A percentile compares a stretch with the other conserved stretches of the same genome.
Conservation (phyloP, 1,284 basidiomycete genomes). For the Irpex rosettiformis region DNA sequence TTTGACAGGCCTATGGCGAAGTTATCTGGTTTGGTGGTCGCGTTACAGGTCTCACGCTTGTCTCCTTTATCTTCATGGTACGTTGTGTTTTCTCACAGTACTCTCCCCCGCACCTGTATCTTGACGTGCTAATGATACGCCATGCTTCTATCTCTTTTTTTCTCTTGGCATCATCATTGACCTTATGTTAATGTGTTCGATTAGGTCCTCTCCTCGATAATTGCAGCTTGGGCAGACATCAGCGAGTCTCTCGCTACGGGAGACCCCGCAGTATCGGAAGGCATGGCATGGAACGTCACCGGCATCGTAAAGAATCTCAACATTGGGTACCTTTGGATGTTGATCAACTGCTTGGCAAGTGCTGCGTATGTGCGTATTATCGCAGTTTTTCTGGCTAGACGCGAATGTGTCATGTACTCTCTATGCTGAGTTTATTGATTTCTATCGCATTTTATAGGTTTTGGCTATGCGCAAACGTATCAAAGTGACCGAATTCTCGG, state of each 20-base stretch:
- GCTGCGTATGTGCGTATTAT: conserved; percentile 80
- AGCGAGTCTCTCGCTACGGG: conserved; percentile 45
- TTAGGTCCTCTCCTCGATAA: conserved; percentile 88
- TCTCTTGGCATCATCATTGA: no score
- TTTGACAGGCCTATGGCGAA: conserved; percentile 86
- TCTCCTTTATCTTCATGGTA: conserved; percentile 94
- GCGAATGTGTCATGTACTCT: not conserved
- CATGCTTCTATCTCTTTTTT: no score
- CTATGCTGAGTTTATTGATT: not conserved
- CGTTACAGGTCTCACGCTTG: conserved; percentile 85
- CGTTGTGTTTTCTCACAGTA: conserved; percentile 15
- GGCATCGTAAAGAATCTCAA: conserved; percentile 60
- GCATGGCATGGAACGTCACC: conserved; percentile 39
- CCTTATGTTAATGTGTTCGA: no score
- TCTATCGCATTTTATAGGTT: conserved; percentile 46
- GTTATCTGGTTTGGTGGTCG: conserved; percentile 94
- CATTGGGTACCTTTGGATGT: conserved; percentile 96
- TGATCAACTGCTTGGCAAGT: conserved; percentile 86
- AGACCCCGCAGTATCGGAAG: conserved; percentile 38
- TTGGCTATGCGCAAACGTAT: conserved; percentile 97
- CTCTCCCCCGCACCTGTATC: not conserved
- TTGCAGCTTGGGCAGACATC: conserved; percentile 95
- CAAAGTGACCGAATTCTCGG: conserved; percentile 96
- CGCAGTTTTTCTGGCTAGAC: not conserved
- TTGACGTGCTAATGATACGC: no score